phyloP scores from a whole-genome alignment of 1,284 basidiomycete species.

The Pascua guehoae region DNA sequence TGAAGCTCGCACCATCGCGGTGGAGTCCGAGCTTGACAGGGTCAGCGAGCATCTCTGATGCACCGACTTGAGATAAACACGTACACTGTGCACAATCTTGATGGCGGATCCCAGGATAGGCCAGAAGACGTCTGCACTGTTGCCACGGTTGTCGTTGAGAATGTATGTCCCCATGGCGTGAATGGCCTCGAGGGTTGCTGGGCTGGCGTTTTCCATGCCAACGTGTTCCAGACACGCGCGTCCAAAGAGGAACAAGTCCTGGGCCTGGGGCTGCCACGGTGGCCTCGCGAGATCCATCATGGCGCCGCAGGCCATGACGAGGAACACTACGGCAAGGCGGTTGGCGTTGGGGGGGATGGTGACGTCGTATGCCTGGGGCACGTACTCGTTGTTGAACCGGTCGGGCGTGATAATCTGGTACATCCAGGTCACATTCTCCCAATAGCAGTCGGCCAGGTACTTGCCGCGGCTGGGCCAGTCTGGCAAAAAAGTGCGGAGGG shows the following conservation, averaged over 20 bases:
- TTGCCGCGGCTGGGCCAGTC: constrained; percentile 41
- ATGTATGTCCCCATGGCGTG: constrained; percentile 45
- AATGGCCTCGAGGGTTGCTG: constrained; percentile 45
- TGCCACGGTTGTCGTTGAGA: constrained; percentile 41
- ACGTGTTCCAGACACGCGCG: constrained; percentile 38
- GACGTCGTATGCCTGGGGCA: constrained; percentile 41
- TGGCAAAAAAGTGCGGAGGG: constrained; percentile 24
- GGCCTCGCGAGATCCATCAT: constrained; percentile 44
- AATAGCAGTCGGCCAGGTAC: constrained; percentile 37
- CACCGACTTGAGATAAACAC: neutral
- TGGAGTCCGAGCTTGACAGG: constrained; percentile 41
- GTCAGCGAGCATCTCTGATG: constrained; percentile 1
- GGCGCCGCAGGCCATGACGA: constrained; percentile 46
- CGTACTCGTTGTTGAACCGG: constrained; percentile 44
- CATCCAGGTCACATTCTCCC: constrained; percentile 51
- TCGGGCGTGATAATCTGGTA: constrained; percentile 37
- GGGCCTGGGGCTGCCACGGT: constrained; percentile 41
- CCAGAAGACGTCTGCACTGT: constrained; percentile 48
- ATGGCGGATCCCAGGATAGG: constrained; percentile 45
- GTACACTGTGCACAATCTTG: constrained; percentile 40
- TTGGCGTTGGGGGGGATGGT: constrained; percentile 36
- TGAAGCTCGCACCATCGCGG: constrained; percentile 43
- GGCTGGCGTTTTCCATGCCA: constrained; percentile 40
- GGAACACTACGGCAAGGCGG: constrained; percentile 47
- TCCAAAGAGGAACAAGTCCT: constrained; percentile 40